phyloP scores from a whole-genome alignment of 768 basidiomycete species.

The Suillus discolor region DNA sequence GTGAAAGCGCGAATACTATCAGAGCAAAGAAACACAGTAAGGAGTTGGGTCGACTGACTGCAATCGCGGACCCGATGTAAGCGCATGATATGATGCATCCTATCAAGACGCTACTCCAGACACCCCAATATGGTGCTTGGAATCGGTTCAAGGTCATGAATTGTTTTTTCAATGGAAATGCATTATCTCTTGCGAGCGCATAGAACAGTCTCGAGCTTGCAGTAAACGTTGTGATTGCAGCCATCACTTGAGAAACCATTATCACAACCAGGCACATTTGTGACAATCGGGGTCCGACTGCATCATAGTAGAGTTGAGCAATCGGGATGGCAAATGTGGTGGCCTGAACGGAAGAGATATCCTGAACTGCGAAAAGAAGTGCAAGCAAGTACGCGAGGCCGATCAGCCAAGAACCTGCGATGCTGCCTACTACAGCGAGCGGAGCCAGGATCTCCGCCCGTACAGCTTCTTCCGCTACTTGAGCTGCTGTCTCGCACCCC shows the following conservation, averaged over 20 bases:
- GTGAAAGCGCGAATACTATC: background rate
- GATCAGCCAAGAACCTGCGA: constrained; percentile 58
- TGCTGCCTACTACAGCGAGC: constrained; percentile 56
- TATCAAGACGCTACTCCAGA: constrained; percentile 55
- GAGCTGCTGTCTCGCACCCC: constrained; percentile 66
- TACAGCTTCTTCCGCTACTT: constrained; percentile 61
- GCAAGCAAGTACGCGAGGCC: constrained; percentile 61
- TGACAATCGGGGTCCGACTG: constrained; percentile 48
- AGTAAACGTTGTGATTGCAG: constrained; percentile 59
- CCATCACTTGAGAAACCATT: constrained; percentile 52
- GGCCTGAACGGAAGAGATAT: constrained; percentile 48
- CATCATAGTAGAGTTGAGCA: constrained; percentile 58
- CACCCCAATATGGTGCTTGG: constrained; percentile 56
- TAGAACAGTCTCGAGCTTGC: constrained; percentile 60
- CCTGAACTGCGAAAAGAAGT: constrained; percentile 58
- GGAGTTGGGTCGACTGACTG: constrained; percentile 38
- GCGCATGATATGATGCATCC: constrained; percentile 59
- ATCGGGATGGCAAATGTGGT: constrained; percentile 61
- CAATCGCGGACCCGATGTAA: constrained; percentile 58
- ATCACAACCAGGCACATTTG: constrained; percentile 55
- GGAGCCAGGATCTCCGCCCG: constrained; percentile 60
- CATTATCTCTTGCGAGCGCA: constrained; percentile 56
- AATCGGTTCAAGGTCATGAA: constrained; percentile 55
- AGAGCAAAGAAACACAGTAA: background rate
- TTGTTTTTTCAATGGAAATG: constrained; percentile 45